Evolutionary conservation across 2,329 filamentous ascomycete genomes (phyloP), one percentile per base, ranked within the genome.

Genomic region (Pseudovirgaria hyperparasitica): DNA sequence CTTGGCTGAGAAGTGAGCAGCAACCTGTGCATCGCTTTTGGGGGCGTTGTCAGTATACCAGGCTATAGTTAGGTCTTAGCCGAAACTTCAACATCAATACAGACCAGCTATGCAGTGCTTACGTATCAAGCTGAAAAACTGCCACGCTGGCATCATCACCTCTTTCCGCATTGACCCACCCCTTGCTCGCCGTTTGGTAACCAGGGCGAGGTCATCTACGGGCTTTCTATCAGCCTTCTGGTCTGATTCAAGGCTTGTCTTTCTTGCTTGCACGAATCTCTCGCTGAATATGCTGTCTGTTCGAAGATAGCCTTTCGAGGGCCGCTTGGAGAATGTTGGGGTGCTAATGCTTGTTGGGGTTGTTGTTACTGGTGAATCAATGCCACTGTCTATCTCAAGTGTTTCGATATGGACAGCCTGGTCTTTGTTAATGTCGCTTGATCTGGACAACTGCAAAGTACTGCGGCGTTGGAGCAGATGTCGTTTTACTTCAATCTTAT

Each of bases 111-210:
- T 2, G 19, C 5, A 13, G 5, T 8, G 65, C 79, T 57, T 60
- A 85, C 80, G 86, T 42, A 94, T 84, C 15, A 96, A 62, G 44
- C 81, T 84, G 57, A 94, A 96, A 46, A 96, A 93, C 45, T 94
- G 87, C 85, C 86, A 96, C 2, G 90, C 90, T 19, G 87, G 87
- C 62, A 96, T 93, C 32, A 87, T 76, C 9, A 96, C 80, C 42
- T 92, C 86, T 46, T 87, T 93, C 37, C 67, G 47, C 32, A 51
- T 54, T 26, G n/a, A n/a, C n/a, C n/a, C n/a, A n/a, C n/a, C n/a
- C n/a, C n/a, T n/a, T n/a, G n/a, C n/a, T n/a, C n/a, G n/a, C n/a
- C n/a, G n/a, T n/a, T n/a, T 66, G 52, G 18, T 58, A 63, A 20
- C 43, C 40, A 23, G 50, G 47, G 14, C 49, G 38, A 45, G 52